Evolutionary conservation across 164 flowering plant species (phyloP).

Genomic region (Chloranthus sessilifolius): DNA sequence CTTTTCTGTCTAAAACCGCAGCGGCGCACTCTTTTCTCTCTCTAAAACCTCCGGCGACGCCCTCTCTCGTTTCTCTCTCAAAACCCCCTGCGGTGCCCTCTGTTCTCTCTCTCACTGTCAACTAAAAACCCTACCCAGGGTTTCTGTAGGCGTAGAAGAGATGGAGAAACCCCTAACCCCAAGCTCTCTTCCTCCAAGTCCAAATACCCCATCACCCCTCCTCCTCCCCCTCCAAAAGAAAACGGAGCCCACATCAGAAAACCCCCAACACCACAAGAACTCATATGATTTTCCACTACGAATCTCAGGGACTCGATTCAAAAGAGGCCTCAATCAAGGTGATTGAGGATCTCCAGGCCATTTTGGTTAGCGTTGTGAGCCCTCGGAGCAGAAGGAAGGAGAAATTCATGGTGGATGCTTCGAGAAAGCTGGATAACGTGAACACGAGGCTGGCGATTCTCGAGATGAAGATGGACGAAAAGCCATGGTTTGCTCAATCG

Average conservation of each 20-base stretch:
- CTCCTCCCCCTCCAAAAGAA: slow-evolving; percentile 7
- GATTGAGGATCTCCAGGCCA: slow-evolving; percentile 65
- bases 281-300: slow-evolving; percentile 64
- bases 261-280: slow-evolving; percentile 55
- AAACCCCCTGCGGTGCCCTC: too few species aligned
- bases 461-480: slow-evolving; percentile 66
- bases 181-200: slow-evolving; percentile 6
- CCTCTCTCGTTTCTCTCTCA: too few species aligned
- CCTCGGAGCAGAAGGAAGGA: slow-evolving; percentile 34
- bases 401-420: slow-evolving; percentile 30
- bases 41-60: too few species aligned
- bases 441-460: slow-evolving; percentile 47
- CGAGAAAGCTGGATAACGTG: slow-evolving; percentile 48
- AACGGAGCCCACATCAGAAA: slow-evolving; percentile 21
- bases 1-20: too few species aligned
- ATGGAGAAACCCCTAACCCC: slow-evolving; percentile 23
- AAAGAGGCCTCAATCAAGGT: slow-evolving; percentile 66
- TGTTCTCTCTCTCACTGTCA: background rate
- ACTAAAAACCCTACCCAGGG: slow-evolving; percentile 3
- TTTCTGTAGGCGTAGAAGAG: background rate
- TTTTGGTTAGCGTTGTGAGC: slow-evolving; percentile 31
- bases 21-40: too few species aligned
- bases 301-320: slow-evolving; percentile 54
- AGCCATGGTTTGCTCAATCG: slow-evolving; percentile 53
- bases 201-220: background rate